These are phyloP conservation scores for Chrysoporthe cubensis DNA, from an alignment of 2,329 filamentous ascomycete species.

Conservation along the genomic window DNA sequence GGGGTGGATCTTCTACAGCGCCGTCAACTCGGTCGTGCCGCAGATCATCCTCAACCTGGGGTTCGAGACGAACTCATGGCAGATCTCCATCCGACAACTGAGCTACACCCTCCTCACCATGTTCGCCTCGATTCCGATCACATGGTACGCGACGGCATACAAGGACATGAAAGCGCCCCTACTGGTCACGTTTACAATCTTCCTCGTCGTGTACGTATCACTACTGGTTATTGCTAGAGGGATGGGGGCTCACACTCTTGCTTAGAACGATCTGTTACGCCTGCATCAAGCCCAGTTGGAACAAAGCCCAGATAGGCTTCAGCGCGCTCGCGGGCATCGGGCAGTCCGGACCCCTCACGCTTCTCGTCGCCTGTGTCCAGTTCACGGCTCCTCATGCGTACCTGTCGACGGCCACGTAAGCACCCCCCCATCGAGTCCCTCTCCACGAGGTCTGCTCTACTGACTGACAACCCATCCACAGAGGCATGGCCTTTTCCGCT, in stretches of 20 bases:
- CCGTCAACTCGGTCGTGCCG: conserved; percentile 55
- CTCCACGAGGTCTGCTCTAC: not conserved
- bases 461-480: not conserved
- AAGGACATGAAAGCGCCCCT: conserved; percentile 54
- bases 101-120: conserved; percentile 47
- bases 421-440: not conserved
- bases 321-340: conserved; percentile 53
- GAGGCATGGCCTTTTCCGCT: conserved; percentile 55
- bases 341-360: conserved; percentile 53
- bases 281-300: conserved; percentile 48
- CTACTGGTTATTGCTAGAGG: not conserved
- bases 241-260: conserved; percentile 6
- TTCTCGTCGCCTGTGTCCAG: conserved; percentile 54
- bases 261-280: conserved; percentile 50
- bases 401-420: conserved; percentile 52
- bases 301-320: conserved; percentile 50
- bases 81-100: conserved; percentile 53
- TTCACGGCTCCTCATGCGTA: conserved; percentile 57
- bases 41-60: conserved; percentile 54
- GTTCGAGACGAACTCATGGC: conserved; percentile 50
- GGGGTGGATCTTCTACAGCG: conserved; percentile 62
- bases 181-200: conserved; percentile 50
- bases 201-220: conserved; percentile 48
- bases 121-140: conserved; percentile 47
- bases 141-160: conserved; percentile 49